phyloP scores from a whole-genome alignment of 441 rosid genomes.

The Populus hybrid region DNA sequence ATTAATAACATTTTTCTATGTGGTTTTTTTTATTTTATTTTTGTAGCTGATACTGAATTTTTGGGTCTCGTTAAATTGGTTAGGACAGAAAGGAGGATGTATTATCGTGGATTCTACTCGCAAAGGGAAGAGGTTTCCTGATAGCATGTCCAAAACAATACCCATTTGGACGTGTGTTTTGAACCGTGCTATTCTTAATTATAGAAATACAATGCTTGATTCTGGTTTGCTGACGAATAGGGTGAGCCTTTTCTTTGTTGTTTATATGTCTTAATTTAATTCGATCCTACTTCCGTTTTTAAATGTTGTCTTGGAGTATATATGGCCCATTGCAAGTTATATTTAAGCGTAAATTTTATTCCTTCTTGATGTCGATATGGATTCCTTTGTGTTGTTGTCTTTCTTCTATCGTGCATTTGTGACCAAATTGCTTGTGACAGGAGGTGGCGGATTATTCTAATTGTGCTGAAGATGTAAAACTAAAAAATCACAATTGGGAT shows the following conservation, averaged over 20 bases:
- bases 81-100: slow-evolving; percentile 93
- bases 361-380: background rate
- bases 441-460: slow-evolving; percentile 30
- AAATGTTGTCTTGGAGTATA: background rate
- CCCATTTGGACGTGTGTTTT: slow-evolving; percentile 91
- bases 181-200: slow-evolving; percentile 58
- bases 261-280: background rate
- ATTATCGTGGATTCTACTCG: slow-evolving; percentile 81
- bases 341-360: background rate
- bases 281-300: background rate
- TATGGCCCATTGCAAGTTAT: background rate
- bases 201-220: slow-evolving; percentile 31
- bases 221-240: slow-evolving; percentile 17
- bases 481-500: slow-evolving; percentile 54
- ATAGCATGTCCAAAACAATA: slow-evolving; percentile 95
- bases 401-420: background rate
- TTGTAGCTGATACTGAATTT: background rate
- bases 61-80: slow-evolving; percentile 25
- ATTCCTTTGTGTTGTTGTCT: background rate
- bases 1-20: background rate
- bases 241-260: slow-evolving; percentile 37
- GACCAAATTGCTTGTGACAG: background rate
- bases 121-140: slow-evolving; percentile 90
- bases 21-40: slow-evolving; percentile 1
- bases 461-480: slow-evolving; percentile 18